A percentile compares a stretch with the other conserved stretches of the same genome.
phyloP scores from a whole-genome alignment of 2,329 filamentous ascomycete genomes.

The Ophiocordyceps unilateralis region DNA sequence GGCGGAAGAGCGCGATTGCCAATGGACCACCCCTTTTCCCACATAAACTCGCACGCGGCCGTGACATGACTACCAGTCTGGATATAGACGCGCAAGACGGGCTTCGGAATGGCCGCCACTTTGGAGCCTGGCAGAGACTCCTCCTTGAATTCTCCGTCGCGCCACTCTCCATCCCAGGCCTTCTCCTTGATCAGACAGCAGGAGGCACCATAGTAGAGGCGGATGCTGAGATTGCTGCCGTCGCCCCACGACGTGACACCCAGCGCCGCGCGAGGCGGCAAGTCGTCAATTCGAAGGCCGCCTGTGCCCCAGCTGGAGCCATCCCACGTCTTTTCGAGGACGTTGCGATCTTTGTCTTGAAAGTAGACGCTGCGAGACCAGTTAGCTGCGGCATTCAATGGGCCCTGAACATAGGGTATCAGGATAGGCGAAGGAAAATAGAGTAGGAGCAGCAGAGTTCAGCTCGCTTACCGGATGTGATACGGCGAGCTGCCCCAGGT shows the following conservation, averaged over 20 bases:
- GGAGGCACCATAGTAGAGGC: neutral
- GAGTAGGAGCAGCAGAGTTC: neutral
- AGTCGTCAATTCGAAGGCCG: neutral
- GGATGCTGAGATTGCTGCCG: neutral
- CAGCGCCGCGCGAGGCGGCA: neutral
- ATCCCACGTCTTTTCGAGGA: conserved; percentile 1
- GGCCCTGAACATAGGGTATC: too few species aligned
- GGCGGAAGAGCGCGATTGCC: neutral
- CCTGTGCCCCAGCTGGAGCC: neutral
- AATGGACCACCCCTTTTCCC: neutral
- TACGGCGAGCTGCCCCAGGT: neutral
- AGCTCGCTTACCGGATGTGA: neutral
- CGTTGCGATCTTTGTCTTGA: neutral
- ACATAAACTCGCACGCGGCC: neutral
- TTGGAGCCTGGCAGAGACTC: neutral
- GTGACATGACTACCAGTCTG: neutral
- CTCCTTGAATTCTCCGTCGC: neutral
- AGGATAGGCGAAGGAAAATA: too few species aligned
- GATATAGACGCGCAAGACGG: neutral
- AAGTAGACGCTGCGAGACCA: neutral
- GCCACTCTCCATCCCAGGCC: neutral
- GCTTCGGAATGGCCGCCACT: neutral
- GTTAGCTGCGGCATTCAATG: neutral
- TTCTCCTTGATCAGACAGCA: neutral
- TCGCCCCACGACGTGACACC: neutral